Base-by-base conservation (phyloP, 768 basidiomycete genomes). In the Lentinula edodes region DNA sequence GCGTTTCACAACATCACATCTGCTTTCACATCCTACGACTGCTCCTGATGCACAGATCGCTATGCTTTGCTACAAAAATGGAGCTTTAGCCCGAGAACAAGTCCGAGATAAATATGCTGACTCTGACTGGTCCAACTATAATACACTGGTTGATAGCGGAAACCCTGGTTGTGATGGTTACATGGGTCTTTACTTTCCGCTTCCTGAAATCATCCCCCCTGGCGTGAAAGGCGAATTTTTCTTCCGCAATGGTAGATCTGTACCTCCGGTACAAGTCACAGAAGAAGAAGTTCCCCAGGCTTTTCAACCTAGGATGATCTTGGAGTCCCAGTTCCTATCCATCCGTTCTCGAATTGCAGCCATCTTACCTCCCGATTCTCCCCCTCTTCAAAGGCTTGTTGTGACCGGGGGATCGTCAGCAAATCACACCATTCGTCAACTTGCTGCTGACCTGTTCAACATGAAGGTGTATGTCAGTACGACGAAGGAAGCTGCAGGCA, bases 11-110 rank as follows among this genome's bases (percentile, higher is more conserved):
- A 87, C 86, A 7, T 91, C 88, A 5, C 90, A 90, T 72, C 79
- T 89, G 18, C 83, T 90, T 61, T 80, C 88, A 1, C 86, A 89
- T 69, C 91, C 89, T 2, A 87, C 86, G 0, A 76, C 78, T n/a
- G 67, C 65, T 18, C 69, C 74, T 3, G 76, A 80, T 41, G 85
- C 82, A 1, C 86, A 90, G 68, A 93, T 95, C 69, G 89, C 87
- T 36, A 96, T 96, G 93, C 82, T 95, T 9, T 94, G 92, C 72
- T 93, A 93, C 77, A 95, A 93, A 73, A 91, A 94, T 66, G 91
- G 91, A 20, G 89, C 90, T 0, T 80, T 94, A 8, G 88, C 90
- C 1, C 83, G 93, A 48, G 89, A 93, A 69, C 81, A 87, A 64
- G 80, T 95, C 16, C 84, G 89, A 9, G 83, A 94, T 68, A 75